Conservation (phyloP, 345 rosid genomes). For the Lepidium africanum region DNA sequence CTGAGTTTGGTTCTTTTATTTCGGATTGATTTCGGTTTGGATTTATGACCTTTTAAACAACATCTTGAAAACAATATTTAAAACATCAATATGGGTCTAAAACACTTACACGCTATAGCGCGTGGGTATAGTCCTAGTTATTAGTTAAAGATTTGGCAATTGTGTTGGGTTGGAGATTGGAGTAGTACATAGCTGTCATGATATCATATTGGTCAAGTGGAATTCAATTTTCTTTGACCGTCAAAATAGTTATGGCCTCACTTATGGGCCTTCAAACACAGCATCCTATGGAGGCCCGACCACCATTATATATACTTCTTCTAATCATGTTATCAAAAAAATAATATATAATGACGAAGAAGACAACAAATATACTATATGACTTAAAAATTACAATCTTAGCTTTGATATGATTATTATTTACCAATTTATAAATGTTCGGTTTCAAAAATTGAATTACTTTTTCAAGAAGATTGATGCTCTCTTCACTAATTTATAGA, state of each 20-base stretch:
- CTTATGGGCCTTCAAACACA: constrained; percentile 11
- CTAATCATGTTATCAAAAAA: neutral
- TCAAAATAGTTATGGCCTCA: neutral
- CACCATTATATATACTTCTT: neutral
- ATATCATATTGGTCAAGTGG: neutral
- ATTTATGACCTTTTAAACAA: no score
- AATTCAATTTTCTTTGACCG: constrained; percentile 1
- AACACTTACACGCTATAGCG: no score
- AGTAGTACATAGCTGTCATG: neutral
- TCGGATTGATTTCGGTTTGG: no score
- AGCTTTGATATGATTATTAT: no score
- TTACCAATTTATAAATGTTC: neutral
- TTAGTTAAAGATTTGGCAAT: neutral
- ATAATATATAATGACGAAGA: neutral
- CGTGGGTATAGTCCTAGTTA: no score
- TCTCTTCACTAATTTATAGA: no score
- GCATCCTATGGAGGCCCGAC: constrained; percentile 10
- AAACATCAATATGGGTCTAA: no score
- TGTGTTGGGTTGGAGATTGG: neutral
- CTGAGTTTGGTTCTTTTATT: no score
- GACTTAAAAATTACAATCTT: neutral
- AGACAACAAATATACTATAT: neutral
- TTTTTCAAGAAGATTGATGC: neutral
- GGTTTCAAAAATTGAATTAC: neutral
- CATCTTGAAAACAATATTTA: no score